Conservation (phyloP, 2,329 filamentous ascomycete species). For the Talaromyces piceae region DNA sequence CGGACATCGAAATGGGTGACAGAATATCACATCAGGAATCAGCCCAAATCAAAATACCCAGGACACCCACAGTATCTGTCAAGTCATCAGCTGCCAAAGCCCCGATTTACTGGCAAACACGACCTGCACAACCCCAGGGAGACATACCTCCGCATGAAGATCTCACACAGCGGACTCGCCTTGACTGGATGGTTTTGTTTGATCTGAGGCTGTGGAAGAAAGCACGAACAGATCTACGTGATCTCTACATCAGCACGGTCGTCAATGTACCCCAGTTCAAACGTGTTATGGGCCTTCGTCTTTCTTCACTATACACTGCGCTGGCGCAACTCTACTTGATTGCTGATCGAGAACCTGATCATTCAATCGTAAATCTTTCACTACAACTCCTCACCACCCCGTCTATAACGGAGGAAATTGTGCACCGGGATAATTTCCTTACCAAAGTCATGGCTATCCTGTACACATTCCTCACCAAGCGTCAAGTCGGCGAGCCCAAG, state of each 20-base stretch:
- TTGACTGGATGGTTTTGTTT: slow-evolving; percentile 93
- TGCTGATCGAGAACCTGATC: slow-evolving; percentile 90
- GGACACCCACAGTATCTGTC: slow-evolving; percentile 57
- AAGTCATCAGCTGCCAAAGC: slow-evolving; percentile 41
- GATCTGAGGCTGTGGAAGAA: slow-evolving; percentile 97
- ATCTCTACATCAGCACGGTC: slow-evolving; percentile 93
- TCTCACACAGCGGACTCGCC: slow-evolving; percentile 75
- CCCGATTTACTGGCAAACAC: slow-evolving; percentile 77
- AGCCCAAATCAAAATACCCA: slow-evolving; percentile 59
- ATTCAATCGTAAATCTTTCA: slow-evolving; percentile 96
- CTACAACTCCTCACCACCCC: slow-evolving; percentile 95
- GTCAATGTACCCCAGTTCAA: slow-evolving; percentile 96
- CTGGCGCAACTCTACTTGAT: slow-evolving; percentile 92
- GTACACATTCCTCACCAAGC: slow-evolving; percentile 92
- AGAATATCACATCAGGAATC: slow-evolving; percentile 15
- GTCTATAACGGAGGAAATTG: slow-evolving; percentile 91
- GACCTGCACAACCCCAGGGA: slow-evolving; percentile 61
- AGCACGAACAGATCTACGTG: slow-evolving; percentile 77
- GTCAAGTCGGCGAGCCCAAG: slow-evolving; percentile 90
- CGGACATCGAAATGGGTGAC: slow-evolving; percentile 14
- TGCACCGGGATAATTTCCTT: slow-evolving; percentile 90
- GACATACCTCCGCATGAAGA: slow-evolving; percentile 70
- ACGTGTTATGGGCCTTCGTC: slow-evolving; percentile 81
- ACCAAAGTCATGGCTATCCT: slow-evolving; percentile 93
- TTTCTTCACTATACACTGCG: slow-evolving; percentile 89